Base-by-base conservation (phyloP, 768 basidiomycete species). In the Gyrodon lividus region DNA sequence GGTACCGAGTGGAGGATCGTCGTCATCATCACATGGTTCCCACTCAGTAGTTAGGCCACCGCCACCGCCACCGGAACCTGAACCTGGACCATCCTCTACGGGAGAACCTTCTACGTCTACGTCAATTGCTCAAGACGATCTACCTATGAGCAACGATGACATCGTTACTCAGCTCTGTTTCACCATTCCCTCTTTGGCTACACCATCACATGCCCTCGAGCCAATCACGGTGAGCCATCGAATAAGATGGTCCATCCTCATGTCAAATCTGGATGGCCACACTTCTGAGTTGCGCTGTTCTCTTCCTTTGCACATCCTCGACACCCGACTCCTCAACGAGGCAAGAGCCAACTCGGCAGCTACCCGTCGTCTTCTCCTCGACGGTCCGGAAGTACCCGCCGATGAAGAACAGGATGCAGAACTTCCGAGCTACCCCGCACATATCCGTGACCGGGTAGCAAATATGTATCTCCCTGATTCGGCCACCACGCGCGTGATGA, bases 251-350 rank as follows among this genome's bases (percentile, higher is more conserved):
- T 80, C 67, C 14, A 87, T 92, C 55, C 74, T 84, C 47, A 87
- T 95, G 62, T 77, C 77, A 56, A 98, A 98, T 65, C 76, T 77
- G 7, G 95, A 98, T 64, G 94, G 94, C 0, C 96, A 98, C 65
- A 86, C 84, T 3, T 95, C 92, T 7, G 93, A 98, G 68, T 77
- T 98, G n/a, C 84, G 94, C 14, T 98, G 96, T 69, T 93, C 93
- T 2, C 77, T 98, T 6, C 96, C 96, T 0, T 70, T 98, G 31
- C 83, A 90, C 62, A 77, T 98, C 43, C 84, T 98, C 22, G 86
- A 94, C 57, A 65, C 79, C 52, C 75, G 80, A 12, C 72, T 96
- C 1, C 75, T 89, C 14, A 77, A 84, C 13, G 94, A 97, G 65
- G 87, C 92, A 1, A 77, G 85, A 31, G 74, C 78, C 2, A 78